Evolutionary conservation across 371 early-diverging fungal genomes (phyloP), one percentile per base, ranked within the genome.

Genomic region (Globomyces sp.): DNA sequence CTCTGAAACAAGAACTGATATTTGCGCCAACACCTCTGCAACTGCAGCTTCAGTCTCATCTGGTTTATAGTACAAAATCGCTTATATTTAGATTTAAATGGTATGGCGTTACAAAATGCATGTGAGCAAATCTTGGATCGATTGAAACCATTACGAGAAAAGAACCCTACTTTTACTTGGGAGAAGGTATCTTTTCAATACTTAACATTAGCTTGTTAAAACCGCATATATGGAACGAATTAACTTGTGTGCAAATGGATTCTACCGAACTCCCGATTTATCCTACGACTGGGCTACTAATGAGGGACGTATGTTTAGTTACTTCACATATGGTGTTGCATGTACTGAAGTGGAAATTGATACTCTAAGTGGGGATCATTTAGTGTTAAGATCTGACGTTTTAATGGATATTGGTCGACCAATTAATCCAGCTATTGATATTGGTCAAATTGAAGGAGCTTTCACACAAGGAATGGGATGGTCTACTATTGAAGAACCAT

Each of bases 361-460:
- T 71, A 70, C 84, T 0, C 72, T 92, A 68, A 92, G 90, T 0
- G 92, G 92, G 1, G 80, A 88, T 47, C 89, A 89, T 69, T 76
- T 81, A n/a, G 81, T 87, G 10, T 63, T 80, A 36, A 84, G 89
- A 10, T 74, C 87, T 1, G 91, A 90, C 72, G 74, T 92, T 41
- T 75, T 79, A 45, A 90, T 90, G 89, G 90, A 90, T 67, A 77
- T 90, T 62, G 91, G 90, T 50, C 75, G 81, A 48, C 84, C 86
- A 44, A 80, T 90, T 53, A 90, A 92, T 74, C 88, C 88, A 43
- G 86, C 89, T 37, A 83, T 90, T 51, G 92, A 91, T 69, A 76
- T 90, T 50, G 92, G 92, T 3, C 90, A 91, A 72, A 90, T 92
- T 67, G 92, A 92, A 73, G 92, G 92, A 13, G 92, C 90, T 4